Evolutionary conservation across 768 basidiomycete species (phyloP).

Genomic region (Russula olivacea): DNA sequence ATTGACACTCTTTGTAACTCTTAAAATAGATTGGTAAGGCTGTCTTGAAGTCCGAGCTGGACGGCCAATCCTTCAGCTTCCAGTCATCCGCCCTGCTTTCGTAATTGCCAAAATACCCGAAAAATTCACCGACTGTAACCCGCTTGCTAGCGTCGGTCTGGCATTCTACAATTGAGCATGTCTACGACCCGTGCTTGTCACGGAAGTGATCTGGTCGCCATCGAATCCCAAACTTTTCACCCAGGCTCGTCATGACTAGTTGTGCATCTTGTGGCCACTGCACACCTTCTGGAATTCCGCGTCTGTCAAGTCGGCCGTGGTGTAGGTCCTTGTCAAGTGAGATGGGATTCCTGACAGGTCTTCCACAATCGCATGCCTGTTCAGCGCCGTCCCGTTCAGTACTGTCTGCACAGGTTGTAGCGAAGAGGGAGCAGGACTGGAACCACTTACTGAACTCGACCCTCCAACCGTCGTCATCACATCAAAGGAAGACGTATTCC

Average conservation of each 20-base stretch:
- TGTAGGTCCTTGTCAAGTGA: conserved; percentile 42
- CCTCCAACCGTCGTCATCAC: conserved; percentile 5
- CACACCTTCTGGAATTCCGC: conserved; percentile 54
- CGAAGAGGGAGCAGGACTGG: background rate
- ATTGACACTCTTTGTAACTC: conserved; percentile 86
- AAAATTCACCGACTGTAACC: conserved; percentile 73
- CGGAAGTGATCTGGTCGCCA: conserved; percentile 88
- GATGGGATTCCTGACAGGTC: conserved; percentile 27
- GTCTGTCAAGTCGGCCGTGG: conserved; percentile 47
- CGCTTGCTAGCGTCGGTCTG: conserved; percentile 61
- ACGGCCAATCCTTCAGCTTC: conserved; percentile 95
- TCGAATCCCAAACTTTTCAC: conserved; percentile 52
- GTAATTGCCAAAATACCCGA: conserved; percentile 67
- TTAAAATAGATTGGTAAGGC: conserved; percentile 77
- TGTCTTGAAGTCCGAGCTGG: conserved; percentile 75
- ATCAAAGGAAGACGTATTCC: background rate
- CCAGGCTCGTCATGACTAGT: conserved; percentile 65
- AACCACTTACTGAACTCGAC: background rate
- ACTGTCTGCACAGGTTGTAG: background rate
- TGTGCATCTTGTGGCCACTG: conserved; percentile 78
- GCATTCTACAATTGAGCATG: conserved; percentile 75
- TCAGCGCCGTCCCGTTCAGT: background rate
- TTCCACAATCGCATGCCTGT: background rate
- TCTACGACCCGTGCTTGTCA: conserved; percentile 54
- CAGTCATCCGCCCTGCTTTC: conserved; percentile 49